phyloP scores from a whole-genome alignment of 2,329 filamentous ascomycete species.

The Metarhizium robertsii region DNA sequence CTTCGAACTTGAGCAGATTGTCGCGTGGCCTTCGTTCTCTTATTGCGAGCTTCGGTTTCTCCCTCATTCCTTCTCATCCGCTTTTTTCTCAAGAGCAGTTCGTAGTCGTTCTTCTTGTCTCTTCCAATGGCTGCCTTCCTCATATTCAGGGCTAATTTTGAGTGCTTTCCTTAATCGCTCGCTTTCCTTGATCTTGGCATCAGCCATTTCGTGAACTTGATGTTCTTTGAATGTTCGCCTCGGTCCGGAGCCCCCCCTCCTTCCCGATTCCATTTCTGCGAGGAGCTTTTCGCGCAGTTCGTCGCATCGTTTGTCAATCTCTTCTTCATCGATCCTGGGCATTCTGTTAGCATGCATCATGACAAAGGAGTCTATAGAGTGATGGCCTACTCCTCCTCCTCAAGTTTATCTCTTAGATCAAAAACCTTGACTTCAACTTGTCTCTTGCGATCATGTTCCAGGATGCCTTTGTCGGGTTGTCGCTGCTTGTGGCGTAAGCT shows the following conservation, averaged over 20 bases:
- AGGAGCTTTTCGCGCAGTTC: slow-evolving; percentile 31
- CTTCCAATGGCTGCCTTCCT: slow-evolving; percentile 80
- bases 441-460: slow-evolving; percentile 88
- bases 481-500: slow-evolving; percentile 65
- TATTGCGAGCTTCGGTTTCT: not conserved
- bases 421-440: slow-evolving; percentile 91
- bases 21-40: not conserved
- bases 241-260: slow-evolving; percentile 22
- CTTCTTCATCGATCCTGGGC: slow-evolving; percentile 68
- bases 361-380: not conserved
- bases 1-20: not conserved
- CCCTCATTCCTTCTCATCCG: slow-evolving; percentile 14
- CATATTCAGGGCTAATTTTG: slow-evolving; percentile 77
- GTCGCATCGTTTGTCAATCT: slow-evolving; percentile 62
- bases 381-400: slow-evolving; percentile 65
- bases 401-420: slow-evolving; percentile 80
- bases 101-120: slow-evolving; percentile 64
- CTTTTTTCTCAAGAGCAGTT: slow-evolving; percentile 31
- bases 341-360: slow-evolving; percentile 7
- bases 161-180: slow-evolving; percentile 79
- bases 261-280: slow-evolving; percentile 26
- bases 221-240: slow-evolving; percentile 66
- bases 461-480: slow-evolving; percentile 82
- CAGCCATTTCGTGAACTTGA: slow-evolving; percentile 91
- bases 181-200: slow-evolving; percentile 93